phyloP scores from a whole-genome alignment of 805 yeast species.

The Nakazawaea holstii region DNA sequence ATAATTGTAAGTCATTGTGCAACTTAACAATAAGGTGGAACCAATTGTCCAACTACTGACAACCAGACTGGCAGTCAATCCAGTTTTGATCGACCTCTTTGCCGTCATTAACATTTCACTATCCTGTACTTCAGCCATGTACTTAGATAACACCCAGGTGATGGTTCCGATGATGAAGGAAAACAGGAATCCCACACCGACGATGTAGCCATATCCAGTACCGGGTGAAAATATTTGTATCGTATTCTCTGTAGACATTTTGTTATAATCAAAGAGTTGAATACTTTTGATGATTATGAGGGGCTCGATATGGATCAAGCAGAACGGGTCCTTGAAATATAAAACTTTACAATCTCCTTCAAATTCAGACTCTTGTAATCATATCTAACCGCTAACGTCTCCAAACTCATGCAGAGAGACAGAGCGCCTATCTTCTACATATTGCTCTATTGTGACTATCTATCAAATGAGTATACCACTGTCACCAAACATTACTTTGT shows the following conservation, averaged over 20 bases:
- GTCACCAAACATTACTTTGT: not conserved
- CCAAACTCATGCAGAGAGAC: too few relatives aligned
- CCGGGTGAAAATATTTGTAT: constrained; percentile 11
- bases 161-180: constrained; percentile 32
- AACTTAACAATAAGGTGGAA: constrained; percentile 23
- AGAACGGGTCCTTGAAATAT: too few relatives aligned
- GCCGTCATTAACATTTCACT: constrained; percentile 37
- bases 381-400: too few relatives aligned
- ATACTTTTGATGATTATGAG: too few relatives aligned
- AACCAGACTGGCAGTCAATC: constrained; percentile 30
- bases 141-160: constrained; percentile 28
- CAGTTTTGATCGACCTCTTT: constrained; percentile 29
- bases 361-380: too few relatives aligned
- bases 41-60: constrained; percentile 33
- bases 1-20: constrained; percentile 24
- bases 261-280: not conserved
- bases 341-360: too few relatives aligned
- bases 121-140: constrained; percentile 34
- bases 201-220: constrained; percentile 35
- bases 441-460: too few relatives aligned
- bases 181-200: constrained; percentile 42
- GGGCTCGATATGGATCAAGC: too few relatives aligned
- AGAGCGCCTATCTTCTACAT: too few relatives aligned
- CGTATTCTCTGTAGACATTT: constrained; percentile 4
- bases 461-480: too few relatives aligned